These are phyloP conservation scores for Chamaecyparis obtusa DNA, from an alignment of 75 land plant species.

Conservation along the genomic window DNA sequence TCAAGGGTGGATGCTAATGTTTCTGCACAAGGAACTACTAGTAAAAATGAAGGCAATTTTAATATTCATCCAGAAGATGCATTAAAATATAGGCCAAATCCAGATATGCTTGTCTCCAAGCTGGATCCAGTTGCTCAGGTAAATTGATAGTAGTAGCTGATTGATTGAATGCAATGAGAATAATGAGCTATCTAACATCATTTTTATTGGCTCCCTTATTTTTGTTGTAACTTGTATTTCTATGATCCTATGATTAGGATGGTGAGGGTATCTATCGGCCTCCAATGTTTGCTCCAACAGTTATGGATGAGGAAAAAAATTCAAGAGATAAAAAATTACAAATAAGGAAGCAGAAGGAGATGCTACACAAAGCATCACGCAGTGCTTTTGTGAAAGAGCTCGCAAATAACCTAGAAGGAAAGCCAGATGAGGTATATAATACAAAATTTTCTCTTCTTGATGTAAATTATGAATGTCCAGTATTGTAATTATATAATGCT, in stretches of 20 bases:
- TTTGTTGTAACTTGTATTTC: background rate
- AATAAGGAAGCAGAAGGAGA: slow-evolving; percentile 54
- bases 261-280: slow-evolving; percentile 73
- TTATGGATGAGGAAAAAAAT: slow-evolving; percentile 80
- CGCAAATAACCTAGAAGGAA: slow-evolving; percentile 76
- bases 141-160: background rate
- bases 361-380: slow-evolving; percentile 46
- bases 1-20: slow-evolving; percentile 33
- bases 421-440: slow-evolving; percentile 81
- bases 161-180: background rate
- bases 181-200: background rate
- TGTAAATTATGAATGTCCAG: background rate
- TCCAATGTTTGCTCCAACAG: slow-evolving; percentile 81
- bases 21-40: slow-evolving; percentile 10
- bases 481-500: background rate
- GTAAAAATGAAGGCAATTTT: slow-evolving; percentile 22
- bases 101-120: slow-evolving; percentile 80
- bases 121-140: slow-evolving; percentile 50
- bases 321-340: slow-evolving; percentile 56
- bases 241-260: slow-evolving; percentile 31
- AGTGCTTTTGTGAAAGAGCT: slow-evolving; percentile 62
- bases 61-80: slow-evolving; percentile 50
- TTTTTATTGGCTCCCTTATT: background rate
- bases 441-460: background rate
- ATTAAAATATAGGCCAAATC: slow-evolving; percentile 79